A percentile compares a stretch with the other conserved stretches of the same genome.
These are phyloP conservation scores for Melaleuca quinquenervia DNA, from an alignment of 345 rosid species.

Conservation along the genomic window DNA sequence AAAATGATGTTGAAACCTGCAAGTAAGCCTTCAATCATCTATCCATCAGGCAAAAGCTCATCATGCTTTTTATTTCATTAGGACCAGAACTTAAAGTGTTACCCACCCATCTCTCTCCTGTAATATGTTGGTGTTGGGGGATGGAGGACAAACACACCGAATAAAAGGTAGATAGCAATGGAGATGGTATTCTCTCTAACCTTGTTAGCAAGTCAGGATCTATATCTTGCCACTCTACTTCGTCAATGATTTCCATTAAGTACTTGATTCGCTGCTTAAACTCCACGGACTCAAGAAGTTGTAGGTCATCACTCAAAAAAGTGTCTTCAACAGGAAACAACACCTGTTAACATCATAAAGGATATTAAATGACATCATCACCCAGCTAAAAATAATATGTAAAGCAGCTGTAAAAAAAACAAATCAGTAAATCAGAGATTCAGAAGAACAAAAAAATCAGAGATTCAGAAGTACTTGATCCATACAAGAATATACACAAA, in stretches of 20 bases:
- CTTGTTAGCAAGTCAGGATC: conserved; percentile 92
- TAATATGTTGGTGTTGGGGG: not conserved
- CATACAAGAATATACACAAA: not conserved
- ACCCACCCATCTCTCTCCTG: not conserved
- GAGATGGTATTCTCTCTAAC: conserved; percentile 18
- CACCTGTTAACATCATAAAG: conserved; percentile 25
- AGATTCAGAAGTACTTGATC: not conserved
- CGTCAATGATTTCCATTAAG: conserved; percentile 68
- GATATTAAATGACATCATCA: not conserved
- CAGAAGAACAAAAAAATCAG: not conserved
- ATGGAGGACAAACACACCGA: not conserved
- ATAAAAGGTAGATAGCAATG: not conserved
- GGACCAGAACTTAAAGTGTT: not conserved
- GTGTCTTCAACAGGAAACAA: conserved; percentile 39
- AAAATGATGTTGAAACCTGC: not conserved
- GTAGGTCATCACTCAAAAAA: conserved; percentile 74
- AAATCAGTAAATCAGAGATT: not conserved
- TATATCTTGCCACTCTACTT: conserved; percentile 62
- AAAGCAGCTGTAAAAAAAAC: not conserved
- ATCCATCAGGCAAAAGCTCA: not conserved
- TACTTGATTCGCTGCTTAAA: conserved; percentile 72
- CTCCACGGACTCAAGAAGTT: conserved; percentile 85
- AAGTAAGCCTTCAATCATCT: not conserved
- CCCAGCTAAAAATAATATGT: not conserved
- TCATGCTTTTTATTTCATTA: not conserved